These are phyloP conservation scores for Rhipidocladum racemiflorum DNA, from an alignment of 176 grass and related monocot species.

Conservation along the genomic window DNA sequence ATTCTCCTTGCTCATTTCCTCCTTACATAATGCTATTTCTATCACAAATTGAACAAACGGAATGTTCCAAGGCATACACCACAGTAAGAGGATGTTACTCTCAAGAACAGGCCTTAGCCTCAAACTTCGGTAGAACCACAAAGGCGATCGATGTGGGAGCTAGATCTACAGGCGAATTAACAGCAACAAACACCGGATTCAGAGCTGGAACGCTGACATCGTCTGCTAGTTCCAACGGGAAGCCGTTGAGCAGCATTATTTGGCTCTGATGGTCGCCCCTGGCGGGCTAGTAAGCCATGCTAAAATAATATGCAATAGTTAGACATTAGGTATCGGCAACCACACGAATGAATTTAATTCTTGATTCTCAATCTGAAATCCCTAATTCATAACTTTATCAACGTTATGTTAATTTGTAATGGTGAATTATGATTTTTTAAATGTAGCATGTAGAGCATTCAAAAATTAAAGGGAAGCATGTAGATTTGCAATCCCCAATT, in stretches of 20 bases:
- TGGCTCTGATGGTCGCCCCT: conserved; percentile 60
- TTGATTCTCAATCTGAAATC: too few species aligned
- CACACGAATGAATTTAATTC: too few species aligned
- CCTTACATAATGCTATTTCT: neutral
- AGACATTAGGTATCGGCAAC: too few species aligned
- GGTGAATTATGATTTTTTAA: too few species aligned
- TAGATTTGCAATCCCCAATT: too few species aligned
- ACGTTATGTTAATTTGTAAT: too few species aligned
- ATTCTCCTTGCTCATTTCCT: neutral
- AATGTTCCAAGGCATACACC: neutral
- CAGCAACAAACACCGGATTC: conserved; percentile 37
- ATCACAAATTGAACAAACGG: neutral
- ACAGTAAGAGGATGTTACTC: neutral
- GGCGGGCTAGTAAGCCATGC: too few species aligned
- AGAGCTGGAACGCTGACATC: conserved; percentile 52
- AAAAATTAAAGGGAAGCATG: too few species aligned
- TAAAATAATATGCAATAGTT: too few species aligned
- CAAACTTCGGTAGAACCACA: conserved; percentile 77
- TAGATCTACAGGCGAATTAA: conserved; percentile 40
- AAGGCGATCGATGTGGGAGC: conserved; percentile 77
- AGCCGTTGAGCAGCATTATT: conserved; percentile 78
- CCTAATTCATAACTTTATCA: too few species aligned
- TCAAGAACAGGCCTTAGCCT: conserved; percentile 70
- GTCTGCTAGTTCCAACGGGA: conserved; percentile 44
- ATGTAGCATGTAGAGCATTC: too few species aligned